Conservation (phyloP, 2,329 filamentous ascomycete species). For the Penicillium aurantiogriseum region DNA sequence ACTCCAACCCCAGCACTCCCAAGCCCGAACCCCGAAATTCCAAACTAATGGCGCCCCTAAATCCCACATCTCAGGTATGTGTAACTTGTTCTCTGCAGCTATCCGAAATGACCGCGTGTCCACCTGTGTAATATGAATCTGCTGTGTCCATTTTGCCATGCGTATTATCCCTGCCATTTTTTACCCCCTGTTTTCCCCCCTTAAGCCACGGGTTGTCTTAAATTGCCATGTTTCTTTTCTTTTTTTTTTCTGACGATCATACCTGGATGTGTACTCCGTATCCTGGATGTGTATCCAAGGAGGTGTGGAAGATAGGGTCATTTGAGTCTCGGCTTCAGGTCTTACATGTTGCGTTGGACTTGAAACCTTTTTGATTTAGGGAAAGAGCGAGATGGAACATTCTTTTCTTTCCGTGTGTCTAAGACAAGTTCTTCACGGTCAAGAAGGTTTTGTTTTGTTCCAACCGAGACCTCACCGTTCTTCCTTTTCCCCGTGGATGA, state of each 20-base stretch:
- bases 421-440: not conserved
- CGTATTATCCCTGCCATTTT: not conserved
- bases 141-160: constrained; percentile 10
- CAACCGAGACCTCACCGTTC: not conserved
- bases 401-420: not conserved
- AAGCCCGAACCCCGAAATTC: not conserved
- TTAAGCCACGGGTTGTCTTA: not conserved
- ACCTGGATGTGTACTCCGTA: not conserved
- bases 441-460: not conserved
- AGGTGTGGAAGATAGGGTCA: not conserved
- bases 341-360: not conserved
- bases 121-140: not conserved
- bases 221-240: constrained; percentile 1
- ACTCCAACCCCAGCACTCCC: not conserved
- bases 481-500: constrained; percentile 16
- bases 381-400: constrained; percentile 3
- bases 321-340: constrained; percentile 9
- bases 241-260: not conserved
- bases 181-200: not conserved
- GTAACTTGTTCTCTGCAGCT: constrained; percentile 8
- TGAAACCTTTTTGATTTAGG: not conserved
- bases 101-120: constrained; percentile 11
- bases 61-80: constrained; percentile 27
- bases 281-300: not conserved
- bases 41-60: constrained; percentile 27